These are phyloP conservation scores for Phialophora chinensis DNA, from an alignment of 2,329 filamentous ascomycete genomes.

Conservation along the genomic window DNA sequence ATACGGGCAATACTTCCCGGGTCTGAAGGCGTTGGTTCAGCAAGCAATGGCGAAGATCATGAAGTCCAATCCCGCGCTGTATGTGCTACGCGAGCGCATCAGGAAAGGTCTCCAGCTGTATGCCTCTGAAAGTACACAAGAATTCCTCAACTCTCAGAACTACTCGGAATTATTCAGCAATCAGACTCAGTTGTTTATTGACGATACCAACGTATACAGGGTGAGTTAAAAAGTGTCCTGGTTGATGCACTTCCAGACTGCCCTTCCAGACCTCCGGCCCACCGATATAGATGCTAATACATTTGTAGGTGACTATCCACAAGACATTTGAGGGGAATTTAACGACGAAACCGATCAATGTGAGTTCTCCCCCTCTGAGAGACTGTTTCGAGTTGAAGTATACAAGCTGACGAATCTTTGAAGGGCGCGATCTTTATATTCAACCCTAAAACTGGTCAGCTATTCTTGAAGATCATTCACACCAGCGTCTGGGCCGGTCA, in stretches of 20 bases:
- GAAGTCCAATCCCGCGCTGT: slow-evolving; percentile 97
- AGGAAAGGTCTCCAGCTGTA: slow-evolving; percentile 97
- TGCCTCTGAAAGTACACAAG: slow-evolving; percentile 97
- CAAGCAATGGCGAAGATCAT: slow-evolving; percentile 99
- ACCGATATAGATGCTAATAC: not conserved
- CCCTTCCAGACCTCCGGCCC: not conserved
- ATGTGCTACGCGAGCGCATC: slow-evolving; percentile 96
- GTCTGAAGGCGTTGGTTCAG: slow-evolving; percentile 91
- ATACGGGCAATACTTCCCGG: slow-evolving; percentile 98
- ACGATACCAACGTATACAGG: slow-evolving; percentile 98
- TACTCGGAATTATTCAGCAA: slow-evolving; percentile 99
- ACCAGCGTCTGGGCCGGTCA: slow-evolving; percentile 99
- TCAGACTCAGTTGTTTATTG: slow-evolving; percentile 97
- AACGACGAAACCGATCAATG: slow-evolving; percentile 98
- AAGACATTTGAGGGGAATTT: slow-evolving; percentile 99
- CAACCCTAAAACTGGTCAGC: slow-evolving; percentile 95
- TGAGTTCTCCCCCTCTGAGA: not conserved
- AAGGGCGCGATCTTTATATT: slow-evolving; percentile 97
- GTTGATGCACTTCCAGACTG: not conserved
- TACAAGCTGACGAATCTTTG: not conserved
- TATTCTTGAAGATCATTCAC: slow-evolving; percentile 99
- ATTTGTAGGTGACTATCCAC: slow-evolving; percentile 74
- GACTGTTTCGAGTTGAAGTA: not conserved
- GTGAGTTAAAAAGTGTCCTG: slow-evolving; percentile 55
- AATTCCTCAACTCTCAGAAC: slow-evolving; percentile 99